Percentiles rank a stretch among this genome's conserved stretches.
phyloP scores from a whole-genome alignment of 139 green algal species.

The Chlorella vulgaris region DNA sequence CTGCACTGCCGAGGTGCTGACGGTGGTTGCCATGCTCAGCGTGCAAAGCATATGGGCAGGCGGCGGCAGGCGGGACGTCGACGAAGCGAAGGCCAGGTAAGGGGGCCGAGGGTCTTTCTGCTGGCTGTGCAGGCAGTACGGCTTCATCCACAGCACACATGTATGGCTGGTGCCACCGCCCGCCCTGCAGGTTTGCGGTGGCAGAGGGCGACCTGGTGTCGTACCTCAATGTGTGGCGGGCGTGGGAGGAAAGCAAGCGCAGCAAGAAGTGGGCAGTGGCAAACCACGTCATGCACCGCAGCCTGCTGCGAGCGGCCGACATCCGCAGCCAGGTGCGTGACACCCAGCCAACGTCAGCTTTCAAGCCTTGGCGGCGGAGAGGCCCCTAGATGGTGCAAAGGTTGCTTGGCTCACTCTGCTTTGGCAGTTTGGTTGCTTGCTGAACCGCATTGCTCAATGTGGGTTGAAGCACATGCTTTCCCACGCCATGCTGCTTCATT shows the following conservation, averaged over 20 bases:
- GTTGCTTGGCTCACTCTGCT: no score
- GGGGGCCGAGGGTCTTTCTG: neutral
- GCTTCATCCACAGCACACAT: neutral
- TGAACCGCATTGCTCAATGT: no score
- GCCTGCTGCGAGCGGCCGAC: constrained; percentile 73
- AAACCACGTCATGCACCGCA: constrained; percentile 78
- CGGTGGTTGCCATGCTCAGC: constrained; percentile 92
- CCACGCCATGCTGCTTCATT: no score
- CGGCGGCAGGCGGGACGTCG: constrained; percentile 85
- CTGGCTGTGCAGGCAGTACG: neutral
- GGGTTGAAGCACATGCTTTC: neutral
- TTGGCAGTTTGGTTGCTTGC: no score
- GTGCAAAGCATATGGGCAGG: constrained; percentile 86
- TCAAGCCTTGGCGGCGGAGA: no score
- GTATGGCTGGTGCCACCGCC: neutral
- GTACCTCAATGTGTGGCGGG: constrained; percentile 93
- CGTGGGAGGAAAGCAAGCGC: constrained; percentile 67
- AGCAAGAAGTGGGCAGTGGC: constrained; percentile 91
- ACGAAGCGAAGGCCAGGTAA: constrained; percentile 76
- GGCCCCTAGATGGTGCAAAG: no score
- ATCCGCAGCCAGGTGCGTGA: constrained; percentile 66
- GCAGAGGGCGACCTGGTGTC: constrained; percentile 97
- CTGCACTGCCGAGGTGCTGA: constrained; percentile 80
- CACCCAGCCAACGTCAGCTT: no score
- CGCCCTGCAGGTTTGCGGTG: constrained; percentile 98